A percentile compares a stretch with the other conserved stretches of the same genome.
Conservation (phyloP, 768 basidiomycete genomes). For the Lactarius akahatsu region DNA sequence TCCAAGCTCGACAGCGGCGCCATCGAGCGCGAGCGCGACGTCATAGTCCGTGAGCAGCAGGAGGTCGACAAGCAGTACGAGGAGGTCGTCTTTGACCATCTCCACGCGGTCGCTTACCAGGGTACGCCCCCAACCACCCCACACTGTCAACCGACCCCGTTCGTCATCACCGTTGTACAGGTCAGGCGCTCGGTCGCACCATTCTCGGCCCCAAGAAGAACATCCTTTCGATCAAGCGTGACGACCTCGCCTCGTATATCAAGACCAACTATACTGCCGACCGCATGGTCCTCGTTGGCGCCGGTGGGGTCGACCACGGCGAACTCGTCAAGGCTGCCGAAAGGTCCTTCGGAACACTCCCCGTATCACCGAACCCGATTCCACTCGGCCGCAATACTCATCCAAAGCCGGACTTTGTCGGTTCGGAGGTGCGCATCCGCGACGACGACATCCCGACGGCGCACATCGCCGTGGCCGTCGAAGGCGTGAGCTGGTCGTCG, state of each 20-base stretch:
- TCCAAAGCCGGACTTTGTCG: slow-evolving; percentile 79
- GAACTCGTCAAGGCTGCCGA: slow-evolving; percentile 94
- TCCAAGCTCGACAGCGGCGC: slow-evolving; percentile 86
- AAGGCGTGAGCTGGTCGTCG: slow-evolving; percentile 96
- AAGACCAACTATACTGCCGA: slow-evolving; percentile 98
- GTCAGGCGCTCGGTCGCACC: slow-evolving; percentile 92
- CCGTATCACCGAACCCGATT: slow-evolving; percentile 83
- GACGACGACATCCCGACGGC: slow-evolving; percentile 89
- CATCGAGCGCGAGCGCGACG: slow-evolving; percentile 93
- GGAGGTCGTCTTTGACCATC: slow-evolving; percentile 98
- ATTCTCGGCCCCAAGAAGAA: slow-evolving; percentile 96
- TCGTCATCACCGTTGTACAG: slow-evolving; percentile 42
- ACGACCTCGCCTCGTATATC: slow-evolving; percentile 89
- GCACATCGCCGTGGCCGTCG: slow-evolving; percentile 95
- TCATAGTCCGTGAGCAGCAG: slow-evolving; percentile 95
- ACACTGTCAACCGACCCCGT: slow-evolving; percentile 4
- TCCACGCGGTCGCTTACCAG: slow-evolving; percentile 96
- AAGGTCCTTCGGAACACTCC: slow-evolving; percentile 87
- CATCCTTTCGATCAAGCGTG: slow-evolving; percentile 91
- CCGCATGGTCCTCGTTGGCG: slow-evolving; percentile 97
- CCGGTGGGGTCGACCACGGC: slow-evolving; percentile 90
- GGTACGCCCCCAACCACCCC: slow-evolving; percentile 58
- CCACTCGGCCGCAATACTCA: slow-evolving; percentile 80
- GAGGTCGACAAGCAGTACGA: slow-evolving; percentile 99
- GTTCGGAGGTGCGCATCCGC: slow-evolving; percentile 92